phyloP scores from a whole-genome alignment of 2,329 filamentous ascomycete genomes.

The Diaporthe batatas region DNA sequence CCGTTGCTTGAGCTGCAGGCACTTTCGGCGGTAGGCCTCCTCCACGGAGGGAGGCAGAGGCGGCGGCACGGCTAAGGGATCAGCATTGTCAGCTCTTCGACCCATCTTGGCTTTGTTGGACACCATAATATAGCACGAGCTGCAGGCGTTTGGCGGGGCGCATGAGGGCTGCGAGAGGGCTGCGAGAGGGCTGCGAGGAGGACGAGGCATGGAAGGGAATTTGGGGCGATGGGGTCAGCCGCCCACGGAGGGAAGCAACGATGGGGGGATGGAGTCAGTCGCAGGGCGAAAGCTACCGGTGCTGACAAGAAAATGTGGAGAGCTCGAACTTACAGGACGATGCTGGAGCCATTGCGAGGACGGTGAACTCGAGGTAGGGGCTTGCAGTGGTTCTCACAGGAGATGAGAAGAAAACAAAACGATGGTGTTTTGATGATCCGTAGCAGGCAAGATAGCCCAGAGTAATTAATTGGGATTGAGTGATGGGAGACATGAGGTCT shows the following conservation, averaged over 20 bases:
- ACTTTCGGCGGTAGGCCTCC: conserved; percentile 96
- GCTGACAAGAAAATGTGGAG: conserved; percentile 42
- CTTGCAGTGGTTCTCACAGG: not conserved
- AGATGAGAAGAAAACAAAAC: not conserved
- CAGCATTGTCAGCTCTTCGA: conserved; percentile 53
- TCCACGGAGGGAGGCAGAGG: conserved; percentile 89
- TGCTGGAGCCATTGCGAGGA: conserved; percentile 39
- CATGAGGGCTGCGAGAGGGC: not conserved
- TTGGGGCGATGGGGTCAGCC: conserved; percentile 33
- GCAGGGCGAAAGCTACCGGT: conserved; percentile 36
- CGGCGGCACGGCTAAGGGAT: conserved; percentile 62
- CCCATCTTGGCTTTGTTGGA: conserved; percentile 39
- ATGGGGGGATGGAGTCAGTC: conserved; percentile 37
- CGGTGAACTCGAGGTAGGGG: not conserved
- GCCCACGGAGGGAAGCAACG: conserved; percentile 12
- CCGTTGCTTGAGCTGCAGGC: conserved; percentile 91
- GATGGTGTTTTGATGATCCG: conserved; percentile 1
- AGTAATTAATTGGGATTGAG: not conserved
- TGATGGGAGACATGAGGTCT: conserved; percentile 15
- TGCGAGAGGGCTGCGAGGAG: not conserved
- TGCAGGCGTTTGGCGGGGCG: conserved; percentile 6
- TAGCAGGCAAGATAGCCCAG: not conserved
- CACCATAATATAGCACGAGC: conserved; percentile 37
- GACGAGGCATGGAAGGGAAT: conserved; percentile 25
- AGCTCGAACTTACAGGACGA: conserved; percentile 40